phyloP scores from a whole-genome alignment of 352 stramenopile species.

The Thraustochytrium sp. region DNA sequence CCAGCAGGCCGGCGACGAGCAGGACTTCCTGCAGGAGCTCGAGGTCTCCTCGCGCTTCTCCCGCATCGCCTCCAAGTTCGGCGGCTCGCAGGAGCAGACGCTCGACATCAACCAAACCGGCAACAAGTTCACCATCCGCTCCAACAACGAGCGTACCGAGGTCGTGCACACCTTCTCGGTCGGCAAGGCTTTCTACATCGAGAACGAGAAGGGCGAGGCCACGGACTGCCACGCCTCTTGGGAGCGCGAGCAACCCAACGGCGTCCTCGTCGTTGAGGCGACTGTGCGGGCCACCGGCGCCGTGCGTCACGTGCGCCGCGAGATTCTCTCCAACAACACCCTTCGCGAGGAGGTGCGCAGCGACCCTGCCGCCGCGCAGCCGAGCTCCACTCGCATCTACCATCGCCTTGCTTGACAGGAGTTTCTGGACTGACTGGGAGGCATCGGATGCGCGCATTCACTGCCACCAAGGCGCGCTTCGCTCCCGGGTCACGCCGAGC shows the following conservation, averaged over 20 bases:
- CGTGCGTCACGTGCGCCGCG: not conserved
- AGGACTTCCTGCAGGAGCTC: slow-evolving; percentile 27
- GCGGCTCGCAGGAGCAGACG: not conserved
- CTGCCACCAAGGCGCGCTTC: too few species aligned
- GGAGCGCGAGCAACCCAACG: not conserved
- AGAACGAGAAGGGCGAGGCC: not conserved
- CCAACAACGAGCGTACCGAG: slow-evolving; percentile 4
- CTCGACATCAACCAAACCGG: not conserved
- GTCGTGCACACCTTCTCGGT: not conserved
- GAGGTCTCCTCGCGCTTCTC: not conserved
- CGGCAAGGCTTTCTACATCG: slow-evolving; percentile 9
- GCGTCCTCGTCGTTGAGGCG: not conserved
- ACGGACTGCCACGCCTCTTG: slow-evolving; percentile 1
- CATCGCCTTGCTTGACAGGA: too few species aligned
- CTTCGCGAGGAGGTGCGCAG: not conserved
- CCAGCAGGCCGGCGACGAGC: not conserved
- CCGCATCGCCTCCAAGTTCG: not conserved
- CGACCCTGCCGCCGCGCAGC: too few species aligned
- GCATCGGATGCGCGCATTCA: too few species aligned
- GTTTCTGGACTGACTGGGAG: too few species aligned
- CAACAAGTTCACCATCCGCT: not conserved
- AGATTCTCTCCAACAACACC: not conserved
- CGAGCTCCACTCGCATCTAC: too few species aligned
- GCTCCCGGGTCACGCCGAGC: too few species aligned
- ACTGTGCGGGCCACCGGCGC: not conserved